These are phyloP conservation scores for Graphilbum ipis-grandicollis DNA, from an alignment of 2,329 filamentous ascomycete species.

Conservation along the genomic window DNA sequence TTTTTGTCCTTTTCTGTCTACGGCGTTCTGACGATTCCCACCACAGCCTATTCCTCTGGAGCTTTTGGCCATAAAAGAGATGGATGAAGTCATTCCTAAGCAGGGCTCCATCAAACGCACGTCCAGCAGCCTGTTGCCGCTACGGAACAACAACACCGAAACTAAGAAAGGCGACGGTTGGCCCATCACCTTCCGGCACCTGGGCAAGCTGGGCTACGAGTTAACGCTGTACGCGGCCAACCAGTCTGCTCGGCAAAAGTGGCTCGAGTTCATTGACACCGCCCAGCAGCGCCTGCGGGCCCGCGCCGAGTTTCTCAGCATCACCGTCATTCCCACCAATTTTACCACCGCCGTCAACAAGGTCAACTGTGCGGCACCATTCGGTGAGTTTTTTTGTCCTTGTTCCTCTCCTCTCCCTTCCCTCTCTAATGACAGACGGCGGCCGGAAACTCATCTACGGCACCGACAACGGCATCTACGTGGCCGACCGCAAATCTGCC, in stretches of 20 bases:
- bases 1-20: conserved; percentile 2
- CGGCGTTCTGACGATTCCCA: too few relatives aligned
- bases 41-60: conserved; percentile 84
- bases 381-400: conserved; percentile 39
- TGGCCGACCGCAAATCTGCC: conserved; percentile 80
- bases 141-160: conserved; percentile 27
- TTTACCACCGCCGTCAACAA: conserved; percentile 54
- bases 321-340: conserved; percentile 38
- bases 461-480: conserved; percentile 83
- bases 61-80: conserved; percentile 81
- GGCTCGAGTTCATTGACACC: conserved; percentile 86
- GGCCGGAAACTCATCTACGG: conserved; percentile 88
- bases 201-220: conserved; percentile 92
- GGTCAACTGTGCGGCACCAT: conserved; percentile 88
- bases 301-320: conserved; percentile 81
- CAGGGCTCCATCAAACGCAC: conserved; percentile 68
- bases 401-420: not conserved
- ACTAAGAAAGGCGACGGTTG: conserved; percentile 59
- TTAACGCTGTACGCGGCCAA: conserved; percentile 76
- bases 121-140: conserved; percentile 56
- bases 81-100: conserved; percentile 86
- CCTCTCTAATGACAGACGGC: conserved; percentile 44
- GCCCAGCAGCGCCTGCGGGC: conserved; percentile 78
- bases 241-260: conserved; percentile 78
- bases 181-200: conserved; percentile 89